Evolutionary conservation across 495 filamentous ascomycete species (phyloP), one percentile per base, ranked within the genome.

Genomic region (Aspergillus diversus): DNA sequence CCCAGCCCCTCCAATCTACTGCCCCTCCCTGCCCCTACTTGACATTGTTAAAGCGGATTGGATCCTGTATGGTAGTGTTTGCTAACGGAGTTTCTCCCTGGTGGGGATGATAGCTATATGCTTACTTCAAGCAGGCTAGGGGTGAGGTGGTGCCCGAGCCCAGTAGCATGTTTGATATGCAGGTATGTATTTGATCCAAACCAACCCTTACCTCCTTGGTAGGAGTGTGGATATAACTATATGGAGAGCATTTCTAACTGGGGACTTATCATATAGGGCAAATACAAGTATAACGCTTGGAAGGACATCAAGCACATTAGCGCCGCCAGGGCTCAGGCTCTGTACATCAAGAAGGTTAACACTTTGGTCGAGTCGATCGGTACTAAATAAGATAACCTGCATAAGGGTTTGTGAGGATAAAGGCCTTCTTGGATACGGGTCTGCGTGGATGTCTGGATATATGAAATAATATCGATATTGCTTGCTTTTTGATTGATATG

Each of bases 221-320:
- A 7, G 11, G 11, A 43, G 5, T 34, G 2, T 11, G 6, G 31
- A n/a, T 33, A 35, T 39, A n/a, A 32, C 21, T 34, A 15, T 16
- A 43, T 15, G n/a, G 34, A 57, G 5, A 1, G n/a, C 31, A 39
- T 35, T 33, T 12, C 16, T 51, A 42, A 33, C 37, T 11, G 16
- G 4, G 34, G 34, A 11, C 33, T 7, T 54, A 4, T 57, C 37
- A 15, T 39, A 66, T 54, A 96, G 92, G 86, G 77, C 75, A 94
- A 92, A 79, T 87, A 86, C 64, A 95, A 94, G 83, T 83, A 86
- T 79, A 81, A 82, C 37, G 88, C 87, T 17, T 97, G 92, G 91
- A 72, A 88, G 74, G 81, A 84, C 60, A 61, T 87, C 60, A 84
- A 87, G 55, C 82, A 82, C 54, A 73, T 88, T 55, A 84, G 78